Conservation (phyloP, 208 protist species). For the Crithidia expoeki region DNA sequence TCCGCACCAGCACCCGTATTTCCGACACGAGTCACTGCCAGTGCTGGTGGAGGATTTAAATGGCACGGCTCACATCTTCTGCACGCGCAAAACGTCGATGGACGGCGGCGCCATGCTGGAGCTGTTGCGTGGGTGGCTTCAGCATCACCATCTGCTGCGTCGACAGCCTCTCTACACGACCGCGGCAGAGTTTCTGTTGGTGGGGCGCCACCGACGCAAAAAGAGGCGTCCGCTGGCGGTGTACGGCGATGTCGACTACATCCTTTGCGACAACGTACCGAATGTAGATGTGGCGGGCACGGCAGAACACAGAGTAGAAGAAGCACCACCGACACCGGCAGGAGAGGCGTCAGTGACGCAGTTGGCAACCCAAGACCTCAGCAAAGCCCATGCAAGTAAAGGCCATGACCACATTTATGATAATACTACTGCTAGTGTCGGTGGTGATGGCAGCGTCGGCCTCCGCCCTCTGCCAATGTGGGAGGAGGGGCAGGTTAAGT, state of each 20-base stretch:
- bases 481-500: not conserved
- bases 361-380: no score
- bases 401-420: no score
- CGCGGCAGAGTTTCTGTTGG: constrained; percentile 17
- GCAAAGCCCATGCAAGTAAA: no score
- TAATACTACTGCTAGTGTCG: no score
- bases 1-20: constrained; percentile 21
- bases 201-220: not conserved
- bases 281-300: not conserved
- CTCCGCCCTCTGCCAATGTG: not conserved
- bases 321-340: no score
- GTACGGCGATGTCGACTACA: constrained; percentile 24
- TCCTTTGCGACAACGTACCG: constrained; percentile 11
- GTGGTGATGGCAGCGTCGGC: no score
- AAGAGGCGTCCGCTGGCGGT: not conserved
- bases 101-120: constrained; percentile 10
- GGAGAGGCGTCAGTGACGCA: no score
- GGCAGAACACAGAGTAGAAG: not conserved
- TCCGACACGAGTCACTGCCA: constrained; percentile 21
- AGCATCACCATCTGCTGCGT: constrained; percentile 28
- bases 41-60: constrained; percentile 48
- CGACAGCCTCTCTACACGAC: constrained; percentile 20
- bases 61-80: constrained; percentile 43
- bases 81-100: constrained; percentile 19
- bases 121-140: constrained; percentile 30